Evolutionary conservation across 202 grass and related monocot genomes (phyloP), one percentile per base, ranked within the genome.

Genomic region (Digitaria exilis): DNA sequence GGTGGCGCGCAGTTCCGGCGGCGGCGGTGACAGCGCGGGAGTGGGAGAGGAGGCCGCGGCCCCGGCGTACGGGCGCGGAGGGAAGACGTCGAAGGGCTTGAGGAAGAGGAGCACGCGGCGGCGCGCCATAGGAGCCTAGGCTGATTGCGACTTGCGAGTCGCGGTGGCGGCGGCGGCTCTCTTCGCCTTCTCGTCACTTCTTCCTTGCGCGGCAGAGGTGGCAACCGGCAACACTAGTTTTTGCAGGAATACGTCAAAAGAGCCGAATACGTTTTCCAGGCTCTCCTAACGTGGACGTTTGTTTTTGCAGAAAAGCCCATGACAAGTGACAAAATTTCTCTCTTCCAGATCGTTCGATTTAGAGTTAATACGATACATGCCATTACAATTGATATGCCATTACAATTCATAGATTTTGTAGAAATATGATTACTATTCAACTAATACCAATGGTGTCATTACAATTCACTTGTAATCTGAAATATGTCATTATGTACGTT

Each of bases 41-140:
- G 69, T 10, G 55, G 52, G 43, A 14, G 56, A 12, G 55, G 64
- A 69, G 18, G 55, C 12, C 13, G 70, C 30, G 22, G 73, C 4
- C 13, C 35, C 70, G 26, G 55, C 10, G 30, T 46, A 51, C 22
- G 69, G 65, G 11, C 89, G 85, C 11, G 92, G 89, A 51, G 96
- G 96, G 68, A 83, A 98, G 4, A 92, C 91, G 46, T 98, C 92
- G 48, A 98, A 88, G 42, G 96, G 92, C 87, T 93, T 95, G 76
- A 95, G 77, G 58, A 93, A 84, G 67, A 98, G 87, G n/a, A 98
- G 90, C 48, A 91, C 91, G 34, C 90, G 85, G 48, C 90, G 89
- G 77, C 65, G 84, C 67, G 89, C 84, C 95, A 90, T 94, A 26
- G 62, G 64, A 35, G n/a, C 15, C 4, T 64, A 25, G 63, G 6